Percentiles rank a stretch among this genome's conserved stretches.
These are phyloP conservation scores for Jatropha curcas DNA, from an alignment of 345 rosid species.

Conservation along the genomic window DNA sequence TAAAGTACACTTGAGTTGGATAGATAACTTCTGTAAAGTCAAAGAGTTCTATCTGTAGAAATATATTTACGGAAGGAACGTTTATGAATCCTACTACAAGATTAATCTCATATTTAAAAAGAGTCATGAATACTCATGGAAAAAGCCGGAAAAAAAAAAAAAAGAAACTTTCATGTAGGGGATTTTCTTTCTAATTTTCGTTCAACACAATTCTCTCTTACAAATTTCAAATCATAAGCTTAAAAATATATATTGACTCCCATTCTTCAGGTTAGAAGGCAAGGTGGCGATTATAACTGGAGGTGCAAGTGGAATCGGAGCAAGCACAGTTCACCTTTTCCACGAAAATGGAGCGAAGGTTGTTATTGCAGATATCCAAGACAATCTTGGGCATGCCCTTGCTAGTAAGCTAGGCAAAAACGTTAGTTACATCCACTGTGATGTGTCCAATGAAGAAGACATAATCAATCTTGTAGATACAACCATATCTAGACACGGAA, in stretches of 20 bases:
- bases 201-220: too few species aligned
- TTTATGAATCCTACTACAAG: too few species aligned
- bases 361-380: conserved; percentile 23
- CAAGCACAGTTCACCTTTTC: conserved; percentile 16
- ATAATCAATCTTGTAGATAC: conserved; percentile 29
- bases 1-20: too few species aligned
- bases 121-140: too few species aligned
- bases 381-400: conserved; percentile 8
- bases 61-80: too few species aligned
- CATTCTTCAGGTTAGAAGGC: conserved; percentile 7
- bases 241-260: background rate
- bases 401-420: background rate
- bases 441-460: conserved; percentile 39
- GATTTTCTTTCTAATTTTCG: too few species aligned
- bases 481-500: conserved; percentile 33
- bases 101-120: too few species aligned
- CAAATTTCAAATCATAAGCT: too few species aligned
- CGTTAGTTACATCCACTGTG: conserved; percentile 23
- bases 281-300: conserved; percentile 20
- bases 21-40: too few species aligned
- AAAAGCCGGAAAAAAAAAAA: too few species aligned
- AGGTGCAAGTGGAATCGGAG: conserved; percentile 23
- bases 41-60: too few species aligned
- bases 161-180: too few species aligned
- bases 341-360: conserved; percentile 21